Conservation (phyloP, 202 grass and related monocot species). For the Schoenoplectus tabernaemontani region DNA sequence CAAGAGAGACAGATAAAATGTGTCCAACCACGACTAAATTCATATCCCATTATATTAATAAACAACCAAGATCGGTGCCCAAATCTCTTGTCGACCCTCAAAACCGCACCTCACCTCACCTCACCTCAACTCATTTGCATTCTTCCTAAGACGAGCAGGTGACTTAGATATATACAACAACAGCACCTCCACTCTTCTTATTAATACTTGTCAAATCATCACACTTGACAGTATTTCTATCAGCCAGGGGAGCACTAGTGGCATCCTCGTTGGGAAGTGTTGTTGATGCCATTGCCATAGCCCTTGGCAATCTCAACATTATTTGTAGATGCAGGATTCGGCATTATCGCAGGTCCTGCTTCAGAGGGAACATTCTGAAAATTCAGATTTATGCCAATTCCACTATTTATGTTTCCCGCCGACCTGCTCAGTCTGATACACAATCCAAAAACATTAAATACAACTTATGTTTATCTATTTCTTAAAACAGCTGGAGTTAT, state of each 20-base stretch:
- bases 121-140: constrained; percentile 49
- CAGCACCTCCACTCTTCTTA: constrained; percentile 41
- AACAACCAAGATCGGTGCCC: constrained; percentile 1
- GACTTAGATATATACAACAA: constrained; percentile 32
- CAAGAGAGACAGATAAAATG: background rate
- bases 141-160: constrained; percentile 34
- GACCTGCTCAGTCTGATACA: constrained; percentile 31
- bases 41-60: background rate
- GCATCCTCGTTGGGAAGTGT: background rate
- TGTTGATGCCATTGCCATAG: constrained; percentile 49
- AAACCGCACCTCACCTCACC: constrained; percentile 15
- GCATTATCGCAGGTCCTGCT: background rate
- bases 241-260: constrained; percentile 45
- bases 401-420: constrained; percentile 33
- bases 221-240: constrained; percentile 49
- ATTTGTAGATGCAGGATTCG: constrained; percentile 6
- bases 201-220: constrained; percentile 27
- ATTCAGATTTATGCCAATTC: constrained; percentile 64
- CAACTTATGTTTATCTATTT: background rate
- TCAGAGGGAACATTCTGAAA: constrained; percentile 53
- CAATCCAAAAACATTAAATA: constrained; percentile 13
- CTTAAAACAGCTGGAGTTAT: background rate
- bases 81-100: background rate
- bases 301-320: constrained; percentile 52
- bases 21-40: background rate